Conservation (phyloP, 129 eudicot genomes). For the Dittrichia graveolens region DNA sequence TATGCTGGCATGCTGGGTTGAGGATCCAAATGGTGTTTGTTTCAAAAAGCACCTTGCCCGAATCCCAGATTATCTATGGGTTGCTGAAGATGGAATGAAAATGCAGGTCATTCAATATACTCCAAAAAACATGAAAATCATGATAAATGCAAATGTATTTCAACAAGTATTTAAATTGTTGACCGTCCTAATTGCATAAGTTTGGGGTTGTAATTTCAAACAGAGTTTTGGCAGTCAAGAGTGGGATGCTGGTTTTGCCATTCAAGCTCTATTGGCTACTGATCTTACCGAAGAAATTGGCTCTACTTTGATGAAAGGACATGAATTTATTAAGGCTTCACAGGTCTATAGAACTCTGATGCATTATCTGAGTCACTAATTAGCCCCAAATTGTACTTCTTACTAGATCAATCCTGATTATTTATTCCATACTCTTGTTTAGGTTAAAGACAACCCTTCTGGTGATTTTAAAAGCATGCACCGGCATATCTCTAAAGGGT, state of each 20-base stretch:
- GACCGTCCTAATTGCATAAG: not conserved
- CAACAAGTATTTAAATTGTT: not conserved
- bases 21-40: slow-evolving; percentile 81
- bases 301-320: slow-evolving; percentile 65
- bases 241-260: slow-evolving; percentile 81
- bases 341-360: slow-evolving; percentile 51
- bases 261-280: slow-evolving; percentile 80
- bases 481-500: slow-evolving; percentile 85
- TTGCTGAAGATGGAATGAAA: slow-evolving; percentile 98
- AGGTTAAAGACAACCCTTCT: slow-evolving; percentile 83
- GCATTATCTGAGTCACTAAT: not conserved
- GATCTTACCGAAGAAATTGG: slow-evolving; percentile 61
- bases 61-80: slow-evolving; percentile 83
- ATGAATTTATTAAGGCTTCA: slow-evolving; percentile 74
- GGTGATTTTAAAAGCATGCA: slow-evolving; percentile 83
- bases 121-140: not conserved
- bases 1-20: slow-evolving; percentile 96
- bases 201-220: slow-evolving; percentile 12
- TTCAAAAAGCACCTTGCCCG: slow-evolving; percentile 87
- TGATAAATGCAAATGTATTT: slow-evolving; percentile 12
- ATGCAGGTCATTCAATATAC: slow-evolving; percentile 62
- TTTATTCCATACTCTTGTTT: slow-evolving; percentile 5
- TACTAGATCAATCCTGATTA: not conserved
- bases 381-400: not conserved
- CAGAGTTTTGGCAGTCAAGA: slow-evolving; percentile 91